Evolutionary conservation across 2,329 filamentous ascomycete genomes (phyloP).

Genomic region (Colletotrichum musicola): DNA sequence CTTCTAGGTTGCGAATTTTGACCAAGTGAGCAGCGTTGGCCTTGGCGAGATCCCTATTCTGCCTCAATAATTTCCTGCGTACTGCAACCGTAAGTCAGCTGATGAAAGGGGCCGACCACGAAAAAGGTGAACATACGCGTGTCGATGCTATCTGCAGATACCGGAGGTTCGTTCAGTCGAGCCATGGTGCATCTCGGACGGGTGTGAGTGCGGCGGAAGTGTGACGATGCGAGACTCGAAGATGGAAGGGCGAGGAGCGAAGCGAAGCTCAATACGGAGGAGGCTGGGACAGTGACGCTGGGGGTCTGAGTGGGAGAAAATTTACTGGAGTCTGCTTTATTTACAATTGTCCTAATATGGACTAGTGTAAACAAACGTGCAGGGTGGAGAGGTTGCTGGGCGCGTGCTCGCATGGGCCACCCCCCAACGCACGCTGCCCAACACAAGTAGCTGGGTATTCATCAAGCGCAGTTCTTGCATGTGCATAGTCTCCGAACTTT

Average conservation of each 20-base stretch:
- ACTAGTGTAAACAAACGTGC: slow-evolving; percentile 30
- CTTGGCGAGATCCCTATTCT: slow-evolving; percentile 86
- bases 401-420: slow-evolving; percentile 14
- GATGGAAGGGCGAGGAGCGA: slow-evolving; percentile 13
- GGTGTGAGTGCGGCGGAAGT: slow-evolving; percentile 6
- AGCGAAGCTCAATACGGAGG: slow-evolving; percentile 33
- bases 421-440: slow-evolving; percentile 7
- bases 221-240: slow-evolving; percentile 14
- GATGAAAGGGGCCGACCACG: slow-evolving; percentile 22
- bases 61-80: slow-evolving; percentile 82
- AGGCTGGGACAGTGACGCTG: slow-evolving; percentile 38
- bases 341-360: slow-evolving; percentile 37
- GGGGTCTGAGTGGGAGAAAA: slow-evolving; percentile 37
- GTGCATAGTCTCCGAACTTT: slow-evolving; percentile 17
- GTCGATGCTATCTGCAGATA: slow-evolving; percentile 78
- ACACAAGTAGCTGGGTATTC: neutral
- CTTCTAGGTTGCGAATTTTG: slow-evolving; percentile 81
- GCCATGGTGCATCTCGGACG: slow-evolving; percentile 72
- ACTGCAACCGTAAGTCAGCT: slow-evolving; percentile 62
- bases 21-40: slow-evolving; percentile 83
- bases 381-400: slow-evolving; percentile 36
- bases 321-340: slow-evolving; percentile 40
- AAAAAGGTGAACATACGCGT: slow-evolving; percentile 67
- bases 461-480: slow-evolving; percentile 22
- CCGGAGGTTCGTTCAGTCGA: slow-evolving; percentile 81